Conservation (phyloP, 495 filamentous ascomycete genomes). For the Melanomma pulvis-pyrius region DNA sequence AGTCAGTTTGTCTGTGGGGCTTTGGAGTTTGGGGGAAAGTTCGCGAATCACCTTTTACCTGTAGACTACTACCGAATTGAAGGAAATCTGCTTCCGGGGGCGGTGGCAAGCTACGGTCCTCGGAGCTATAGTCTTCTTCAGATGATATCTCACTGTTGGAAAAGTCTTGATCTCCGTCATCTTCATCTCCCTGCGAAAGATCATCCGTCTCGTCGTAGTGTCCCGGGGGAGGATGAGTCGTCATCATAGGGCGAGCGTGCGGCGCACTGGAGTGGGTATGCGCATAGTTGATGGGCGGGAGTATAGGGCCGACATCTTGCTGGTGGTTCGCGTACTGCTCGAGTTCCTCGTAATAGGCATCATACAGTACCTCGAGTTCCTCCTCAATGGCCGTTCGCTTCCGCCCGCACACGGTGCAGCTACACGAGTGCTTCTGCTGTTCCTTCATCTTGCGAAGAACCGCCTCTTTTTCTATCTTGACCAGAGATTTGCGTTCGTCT, state of each 20-base stretch:
- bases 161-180: slow-evolving; percentile 68
- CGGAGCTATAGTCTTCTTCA: slow-evolving; percentile 63
- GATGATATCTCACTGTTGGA: slow-evolving; percentile 48
- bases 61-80: slow-evolving; percentile 95
- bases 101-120: slow-evolving; percentile 57
- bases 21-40: slow-evolving; percentile 32
- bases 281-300: slow-evolving; percentile 54
- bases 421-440: slow-evolving; percentile 98
- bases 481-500: slow-evolving; percentile 86
- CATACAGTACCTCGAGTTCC: slow-evolving; percentile 97
- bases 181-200: slow-evolving; percentile 61
- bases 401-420: slow-evolving; percentile 93
- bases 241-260: slow-evolving; percentile 11
- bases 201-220: slow-evolving; percentile 51
- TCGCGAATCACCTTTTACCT: slow-evolving; percentile 75
- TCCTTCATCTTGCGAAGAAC: slow-evolving; percentile 99
- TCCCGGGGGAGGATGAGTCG: slow-evolving; percentile 38
- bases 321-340: slow-evolving; percentile 96
- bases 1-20: slow-evolving; percentile 47
- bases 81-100: slow-evolving; percentile 76
- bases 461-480: slow-evolving; percentile 98
- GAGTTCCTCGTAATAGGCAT: slow-evolving; percentile 97
- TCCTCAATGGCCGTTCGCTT: slow-evolving; percentile 98
- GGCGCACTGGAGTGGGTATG: slow-evolving; percentile 9
- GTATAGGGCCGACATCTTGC: slow-evolving; percentile 65